phyloP scores from a whole-genome alignment of 176 grass and related monocot genomes.

The Pontederia paniculata region DNA sequence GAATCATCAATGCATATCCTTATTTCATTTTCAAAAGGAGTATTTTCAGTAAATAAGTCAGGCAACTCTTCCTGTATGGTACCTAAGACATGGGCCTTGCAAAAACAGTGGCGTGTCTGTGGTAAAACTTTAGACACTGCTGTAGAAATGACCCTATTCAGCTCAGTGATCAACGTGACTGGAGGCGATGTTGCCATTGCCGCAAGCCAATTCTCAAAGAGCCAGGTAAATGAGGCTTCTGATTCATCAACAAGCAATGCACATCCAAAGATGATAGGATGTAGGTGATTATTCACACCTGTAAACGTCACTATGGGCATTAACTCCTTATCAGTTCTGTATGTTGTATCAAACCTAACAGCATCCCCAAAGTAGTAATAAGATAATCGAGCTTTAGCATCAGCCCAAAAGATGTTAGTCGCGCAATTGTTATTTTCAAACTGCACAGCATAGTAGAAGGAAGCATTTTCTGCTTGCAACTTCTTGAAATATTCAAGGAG shows the following conservation, averaged over 20 bases:
- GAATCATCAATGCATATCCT: conserved; percentile 33
- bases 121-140: conserved; percentile 47
- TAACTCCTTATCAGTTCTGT: conserved; percentile 62
- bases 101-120: conserved; percentile 38
- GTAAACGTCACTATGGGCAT: conserved; percentile 48
- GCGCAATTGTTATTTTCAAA: conserved; percentile 38
- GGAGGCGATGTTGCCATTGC: conserved; percentile 38
- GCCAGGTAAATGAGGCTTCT: conserved; percentile 45
- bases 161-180: conserved; percentile 37
- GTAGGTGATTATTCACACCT: conserved; percentile 52
- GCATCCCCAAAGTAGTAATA: conserved; percentile 42
- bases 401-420: conserved; percentile 52
- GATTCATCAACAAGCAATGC: conserved; percentile 53
- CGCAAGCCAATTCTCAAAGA: conserved; percentile 47
- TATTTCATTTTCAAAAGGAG: conserved; percentile 33
- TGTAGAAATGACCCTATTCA: conserved; percentile 46
- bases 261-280: conserved; percentile 40
- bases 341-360: conserved; percentile 50
- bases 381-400: conserved; percentile 33
- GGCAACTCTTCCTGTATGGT: conserved; percentile 42
- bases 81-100: conserved; percentile 42
- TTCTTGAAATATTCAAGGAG: conserved; percentile 41
- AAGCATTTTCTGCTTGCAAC: conserved; percentile 36
- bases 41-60: conserved; percentile 34
- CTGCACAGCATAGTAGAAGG: conserved; percentile 50